phyloP scores from a whole-genome alignment of 371 early-diverging fungal species.

The Mucor irregularis region DNA sequence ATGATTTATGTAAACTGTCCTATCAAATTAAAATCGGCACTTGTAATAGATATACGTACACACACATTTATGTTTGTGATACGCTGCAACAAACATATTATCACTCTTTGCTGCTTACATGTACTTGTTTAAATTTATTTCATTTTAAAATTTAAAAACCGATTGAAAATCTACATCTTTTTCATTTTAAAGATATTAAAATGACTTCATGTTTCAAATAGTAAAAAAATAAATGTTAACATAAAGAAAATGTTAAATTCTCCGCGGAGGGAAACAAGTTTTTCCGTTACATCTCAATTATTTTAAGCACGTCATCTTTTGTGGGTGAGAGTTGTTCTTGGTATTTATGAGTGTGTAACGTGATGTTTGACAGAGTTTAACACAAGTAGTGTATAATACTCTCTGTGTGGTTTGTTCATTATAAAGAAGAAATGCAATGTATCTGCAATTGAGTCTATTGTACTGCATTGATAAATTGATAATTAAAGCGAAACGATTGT shows the following conservation, averaged over 20 bases:
- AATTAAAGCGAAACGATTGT: too few species aligned
- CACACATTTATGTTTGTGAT: background rate
- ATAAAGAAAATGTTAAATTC: background rate
- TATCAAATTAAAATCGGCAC: background rate
- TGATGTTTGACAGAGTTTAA: constrained; percentile 24
- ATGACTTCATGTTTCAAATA: background rate
- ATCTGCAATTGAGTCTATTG: too few species aligned
- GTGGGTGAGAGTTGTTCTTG: background rate
- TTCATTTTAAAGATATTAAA: background rate
- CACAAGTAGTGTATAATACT: constrained; percentile 4
- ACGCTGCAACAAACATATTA: too few species aligned
- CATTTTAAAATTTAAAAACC: background rate
- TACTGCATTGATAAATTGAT: too few species aligned
- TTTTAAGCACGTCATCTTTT: constrained; percentile 17
- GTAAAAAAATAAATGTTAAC: too few species aligned
- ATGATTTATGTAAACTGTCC: background rate
- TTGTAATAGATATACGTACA: background rate
- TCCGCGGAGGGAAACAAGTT: constrained; percentile 9
- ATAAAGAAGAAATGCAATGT: background rate
- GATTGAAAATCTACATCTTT: background rate
- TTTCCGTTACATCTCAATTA: constrained; percentile 9
- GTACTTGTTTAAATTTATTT: too few species aligned
- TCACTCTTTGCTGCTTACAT: too few species aligned
- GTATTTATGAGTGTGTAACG: constrained; percentile 4
- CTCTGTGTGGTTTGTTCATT: background rate